Conservation (phyloP, 768 basidiomycete species). For the Cystoderma amianthinum region DNA sequence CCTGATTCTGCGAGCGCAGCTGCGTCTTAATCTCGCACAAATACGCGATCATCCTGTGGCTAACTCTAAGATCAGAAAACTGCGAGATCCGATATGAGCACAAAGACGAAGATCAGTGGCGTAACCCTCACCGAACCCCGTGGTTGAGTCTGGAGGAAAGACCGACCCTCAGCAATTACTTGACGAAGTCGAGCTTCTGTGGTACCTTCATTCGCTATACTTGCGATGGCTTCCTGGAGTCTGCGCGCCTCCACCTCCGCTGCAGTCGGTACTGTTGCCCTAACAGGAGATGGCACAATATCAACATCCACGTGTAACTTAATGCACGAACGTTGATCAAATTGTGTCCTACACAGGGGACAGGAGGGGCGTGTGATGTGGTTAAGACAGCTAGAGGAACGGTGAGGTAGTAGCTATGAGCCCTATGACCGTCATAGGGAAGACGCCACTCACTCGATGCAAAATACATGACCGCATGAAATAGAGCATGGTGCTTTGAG, state of each 20-base stretch:
- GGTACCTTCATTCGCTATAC: slow-evolving; percentile 49
- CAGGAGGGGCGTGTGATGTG: slow-evolving; percentile 42
- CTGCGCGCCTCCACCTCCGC: slow-evolving; percentile 38
- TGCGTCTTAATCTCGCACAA: slow-evolving; percentile 40
- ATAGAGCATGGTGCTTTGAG: slow-evolving; percentile 57
- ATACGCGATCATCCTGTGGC: slow-evolving; percentile 42
- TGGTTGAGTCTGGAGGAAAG: slow-evolving; percentile 39
- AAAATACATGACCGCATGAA: slow-evolving; percentile 70
- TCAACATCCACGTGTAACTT: slow-evolving; percentile 59
- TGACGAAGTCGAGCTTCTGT: slow-evolving; percentile 41
- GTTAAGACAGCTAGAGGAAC: slow-evolving; percentile 43
- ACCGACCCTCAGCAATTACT: slow-evolving; percentile 42
- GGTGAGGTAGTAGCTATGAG: too few relatives aligned
- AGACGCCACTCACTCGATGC: slow-evolving; percentile 36
- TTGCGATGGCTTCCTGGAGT: slow-evolving; percentile 47
- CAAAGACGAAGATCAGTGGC: neutral
- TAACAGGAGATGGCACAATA: slow-evolving; percentile 10
- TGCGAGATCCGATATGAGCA: slow-evolving; percentile 11
- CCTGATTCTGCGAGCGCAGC: slow-evolving; percentile 24
- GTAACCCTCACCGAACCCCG: slow-evolving; percentile 33
- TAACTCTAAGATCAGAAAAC: slow-evolving; percentile 46
- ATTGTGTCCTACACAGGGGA: slow-evolving; percentile 57
- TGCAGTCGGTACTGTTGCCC: slow-evolving; percentile 14
- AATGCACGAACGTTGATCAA: slow-evolving; percentile 36
- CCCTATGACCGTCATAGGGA: too few relatives aligned